Base-by-base conservation (phyloP, 129 eudicot species). In the Deinandra increscens region DNA sequence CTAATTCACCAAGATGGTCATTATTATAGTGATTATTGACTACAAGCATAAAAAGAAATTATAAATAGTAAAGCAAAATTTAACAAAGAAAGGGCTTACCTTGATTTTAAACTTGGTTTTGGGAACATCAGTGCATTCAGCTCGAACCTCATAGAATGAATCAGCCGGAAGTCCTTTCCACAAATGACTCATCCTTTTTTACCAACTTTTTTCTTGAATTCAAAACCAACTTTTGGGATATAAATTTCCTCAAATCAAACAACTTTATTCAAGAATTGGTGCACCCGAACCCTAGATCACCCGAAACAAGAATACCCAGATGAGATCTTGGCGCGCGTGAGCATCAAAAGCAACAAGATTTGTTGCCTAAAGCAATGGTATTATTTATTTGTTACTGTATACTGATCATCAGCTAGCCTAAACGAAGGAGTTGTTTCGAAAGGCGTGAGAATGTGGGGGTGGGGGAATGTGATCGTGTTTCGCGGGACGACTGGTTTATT, bases 101-200 rank as follows among this genome's bases (percentile, higher is more conserved):
- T 86, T 88, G 80, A 91, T 86, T 67, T 85, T 82, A 77, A 91
- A 91, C 76, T 88, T 91, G 84, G 89, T 85, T 76, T 91, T 76
- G 0, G 94, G 96, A 84, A 87, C 97, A 88, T 87, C 91, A 1
- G 83, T 80, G 72, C 88, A 84, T 73, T 91, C 96, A 70, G 96
- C 74, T 43, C 91, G 80, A 66, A 88, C 87, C 72, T 88, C 76
- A 79, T 91, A 88, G 63, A 66, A 91, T 53, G 87, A 78, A 82
- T 91, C 97, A 37, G 94, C 78, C 10, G 97, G 87, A 69, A 81
- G 65, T 5, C 84, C 91, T 78, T 88, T 84, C 91, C 94, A 77
- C 85, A 91, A 77, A 49, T 69, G 53, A 70, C 70, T 77, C 81
- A 77, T 77, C 81, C 71, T 77, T 56, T 61, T 6, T 44, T 42